A percentile compares a stretch with the other conserved stretches of the same genome.
Evolutionary conservation across 768 basidiomycete species (phyloP).

Genomic region (Lactifluus volemus): DNA sequence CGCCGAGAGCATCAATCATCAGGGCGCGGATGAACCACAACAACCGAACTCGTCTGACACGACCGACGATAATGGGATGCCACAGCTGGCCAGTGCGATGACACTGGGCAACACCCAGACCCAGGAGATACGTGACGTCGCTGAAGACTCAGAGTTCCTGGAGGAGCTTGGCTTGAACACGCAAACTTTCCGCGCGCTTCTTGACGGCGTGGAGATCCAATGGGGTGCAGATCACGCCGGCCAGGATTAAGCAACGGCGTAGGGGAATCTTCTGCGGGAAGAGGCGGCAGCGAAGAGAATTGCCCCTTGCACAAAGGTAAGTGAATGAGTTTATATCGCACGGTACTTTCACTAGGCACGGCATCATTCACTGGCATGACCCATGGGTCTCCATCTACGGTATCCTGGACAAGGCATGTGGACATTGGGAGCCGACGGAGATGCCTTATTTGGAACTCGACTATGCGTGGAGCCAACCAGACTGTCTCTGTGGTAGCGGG

Average conservation of each 20-base stretch:
- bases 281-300: background rate
- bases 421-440: background rate
- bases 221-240: background rate
- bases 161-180: slow-evolving; percentile 7
- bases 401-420: background rate
- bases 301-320: background rate
- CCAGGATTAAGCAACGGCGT: background rate
- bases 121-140: slow-evolving; percentile 20
- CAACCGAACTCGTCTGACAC: background rate
- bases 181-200: slow-evolving; percentile 1
- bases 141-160: slow-evolving; percentile 21
- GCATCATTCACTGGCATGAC: background rate
- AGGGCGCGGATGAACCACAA: background rate
- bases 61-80: background rate
- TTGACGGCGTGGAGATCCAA: background rate
- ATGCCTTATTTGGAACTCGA: background rate
- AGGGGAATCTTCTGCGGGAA: background rate
- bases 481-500: background rate
- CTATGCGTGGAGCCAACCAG: background rate
- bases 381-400: background rate
- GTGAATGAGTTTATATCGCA: background rate
- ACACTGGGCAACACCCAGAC: slow-evolving; percentile 6
- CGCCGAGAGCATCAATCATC: background rate
- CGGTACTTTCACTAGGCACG: background rate
- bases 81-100: background rate